Conservation (phyloP, 1,284 basidiomycete species). For the Moesziomyces aphidis region DNA sequence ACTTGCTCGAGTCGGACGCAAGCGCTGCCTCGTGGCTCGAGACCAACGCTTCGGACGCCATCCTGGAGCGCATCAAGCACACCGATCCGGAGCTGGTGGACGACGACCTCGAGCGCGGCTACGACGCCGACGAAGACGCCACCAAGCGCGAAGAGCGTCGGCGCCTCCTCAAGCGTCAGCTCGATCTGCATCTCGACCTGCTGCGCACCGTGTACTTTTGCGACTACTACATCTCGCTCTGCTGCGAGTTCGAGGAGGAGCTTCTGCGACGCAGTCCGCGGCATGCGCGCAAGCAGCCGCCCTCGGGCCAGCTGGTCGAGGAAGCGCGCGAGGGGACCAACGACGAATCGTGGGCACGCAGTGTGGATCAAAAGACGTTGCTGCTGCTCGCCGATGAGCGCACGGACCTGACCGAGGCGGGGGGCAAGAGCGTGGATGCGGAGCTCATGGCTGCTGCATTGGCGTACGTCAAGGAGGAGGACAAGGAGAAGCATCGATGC, state of each 20-base stretch:
- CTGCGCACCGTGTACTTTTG: constrained; percentile 61
- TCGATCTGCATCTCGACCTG: constrained; percentile 61
- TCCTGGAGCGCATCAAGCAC: constrained; percentile 28
- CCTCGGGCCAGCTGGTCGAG: constrained; percentile 28
- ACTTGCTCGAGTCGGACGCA: constrained; percentile 12
- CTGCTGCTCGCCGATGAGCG: constrained; percentile 43
- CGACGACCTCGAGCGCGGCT: constrained; percentile 36
- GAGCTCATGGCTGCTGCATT: constrained; percentile 47
- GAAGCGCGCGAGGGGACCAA: constrained; percentile 40
- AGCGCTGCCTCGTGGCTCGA: constrained; percentile 33
- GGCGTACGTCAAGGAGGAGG: constrained; percentile 53
- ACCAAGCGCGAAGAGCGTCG: constrained; percentile 38
- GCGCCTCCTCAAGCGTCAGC: constrained; percentile 50
- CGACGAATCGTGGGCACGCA: constrained; percentile 56
- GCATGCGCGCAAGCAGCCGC: constrained; percentile 51
- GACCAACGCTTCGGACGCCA: constrained; percentile 36
- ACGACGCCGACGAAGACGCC: constrained; percentile 29
- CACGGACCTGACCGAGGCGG: constrained; percentile 44
- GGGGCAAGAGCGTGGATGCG: constrained; percentile 43
- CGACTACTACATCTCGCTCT: constrained; percentile 63
- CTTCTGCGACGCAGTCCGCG: constrained; percentile 53
- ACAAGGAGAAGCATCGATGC: constrained; percentile 60
- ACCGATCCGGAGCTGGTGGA: constrained; percentile 26
- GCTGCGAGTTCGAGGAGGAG: constrained; percentile 64
- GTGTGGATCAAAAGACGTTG: constrained; percentile 53